Conservation (phyloP, 2,329 filamentous ascomycete genomes). For the Pochonia chlamydosporia region DNA sequence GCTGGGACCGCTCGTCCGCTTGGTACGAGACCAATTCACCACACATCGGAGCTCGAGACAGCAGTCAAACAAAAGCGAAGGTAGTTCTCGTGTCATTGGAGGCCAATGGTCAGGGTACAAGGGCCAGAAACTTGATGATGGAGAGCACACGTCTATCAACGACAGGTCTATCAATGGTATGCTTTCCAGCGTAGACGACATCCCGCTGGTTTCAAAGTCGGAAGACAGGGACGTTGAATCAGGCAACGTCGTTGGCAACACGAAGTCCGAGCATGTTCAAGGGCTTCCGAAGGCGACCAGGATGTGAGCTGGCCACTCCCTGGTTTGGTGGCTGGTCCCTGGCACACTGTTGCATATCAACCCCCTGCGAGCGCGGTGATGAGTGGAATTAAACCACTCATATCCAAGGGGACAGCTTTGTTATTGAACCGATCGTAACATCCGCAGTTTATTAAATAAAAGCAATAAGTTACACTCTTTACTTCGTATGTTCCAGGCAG, state of each 20-base stretch:
- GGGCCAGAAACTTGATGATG: constrained; percentile 12
- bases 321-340: no score
- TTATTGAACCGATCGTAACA: no score
- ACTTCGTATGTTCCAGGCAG: no score
- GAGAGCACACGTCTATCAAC: constrained; percentile 12
- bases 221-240: background rate
- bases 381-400: no score
- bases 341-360: no score
- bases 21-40: constrained; percentile 12
- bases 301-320: no score
- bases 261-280: background rate
- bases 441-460: no score
- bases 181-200: constrained; percentile 19
- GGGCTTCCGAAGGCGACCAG: no score
- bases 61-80: constrained; percentile 5
- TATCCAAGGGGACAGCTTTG: no score
- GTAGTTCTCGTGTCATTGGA: background rate
- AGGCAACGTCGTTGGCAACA: background rate
- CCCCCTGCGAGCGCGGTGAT: no score
- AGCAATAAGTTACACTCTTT: no score
- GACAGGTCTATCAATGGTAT: constrained; percentile 12
- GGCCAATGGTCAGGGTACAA: constrained; percentile 10
- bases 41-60: constrained; percentile 6
- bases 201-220: constrained; percentile 14
- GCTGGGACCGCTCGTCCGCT: constrained; percentile 16